Base-by-base conservation (phyloP, 2,329 filamentous ascomycete genomes). In the Cytospora mali region DNA sequence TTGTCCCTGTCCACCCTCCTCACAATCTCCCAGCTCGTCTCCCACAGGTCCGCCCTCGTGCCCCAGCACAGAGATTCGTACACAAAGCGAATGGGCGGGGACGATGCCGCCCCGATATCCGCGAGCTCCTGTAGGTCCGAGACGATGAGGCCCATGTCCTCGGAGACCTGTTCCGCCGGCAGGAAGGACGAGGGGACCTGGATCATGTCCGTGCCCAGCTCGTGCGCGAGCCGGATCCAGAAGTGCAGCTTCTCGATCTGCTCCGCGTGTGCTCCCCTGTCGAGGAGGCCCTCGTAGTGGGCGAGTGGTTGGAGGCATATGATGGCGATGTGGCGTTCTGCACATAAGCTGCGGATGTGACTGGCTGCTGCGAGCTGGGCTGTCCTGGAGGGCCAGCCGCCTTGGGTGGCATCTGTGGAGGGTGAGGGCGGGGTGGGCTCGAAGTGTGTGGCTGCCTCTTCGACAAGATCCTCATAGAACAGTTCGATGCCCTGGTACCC, bases 31-130 rank as follows among this genome's bases (percentile, higher is more conserved):
- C 88, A 94, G 67, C 83, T 85, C 13, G 78, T 76, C 71, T 93
- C 89, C 91, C 91, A 94, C 0, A 80, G 86, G 71, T 91, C 81
- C 62, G 88, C 78, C 58, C 85, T 81, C 0, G 89, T 92, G 11
- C 88, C 89, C 85, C 88, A 94, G 68, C 83, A 86, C 3, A 94
- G 78, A 10, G 84, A 85, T 74, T 95, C 91, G 72, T 91, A 93
- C 0, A 87, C 88, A 69, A 92, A 91, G 10, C 85, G 80, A 27
- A 93, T 81, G 1, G 78, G 77, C 0, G 86, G 86, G 1, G 74
- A 72, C 55, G 87, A 79, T 10, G 75, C 72, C 0, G 84, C 78
- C 0, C 88, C 91, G 64, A 92, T 76, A 62, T 93, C 88, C 0
- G 91, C 89, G 1, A 89, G 79, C 64, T 87, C 78, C 46, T 75